These are phyloP conservation scores for Ganoderma resinaceum DNA, from an alignment of 1,284 basidiomycete genomes.

Conservation along the genomic window DNA sequence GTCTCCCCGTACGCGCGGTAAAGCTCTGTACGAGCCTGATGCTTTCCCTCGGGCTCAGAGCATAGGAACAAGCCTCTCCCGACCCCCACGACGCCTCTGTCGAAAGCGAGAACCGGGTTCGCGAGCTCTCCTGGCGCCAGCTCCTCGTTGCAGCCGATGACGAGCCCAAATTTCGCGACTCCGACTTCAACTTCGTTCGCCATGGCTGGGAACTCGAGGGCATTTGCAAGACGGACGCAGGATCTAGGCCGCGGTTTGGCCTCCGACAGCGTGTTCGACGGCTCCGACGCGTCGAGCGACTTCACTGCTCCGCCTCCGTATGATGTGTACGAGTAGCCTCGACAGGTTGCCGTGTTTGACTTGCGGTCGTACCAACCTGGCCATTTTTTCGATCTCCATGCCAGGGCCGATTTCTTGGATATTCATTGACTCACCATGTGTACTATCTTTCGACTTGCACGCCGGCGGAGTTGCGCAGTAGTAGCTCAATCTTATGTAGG, in stretches of 20 bases:
- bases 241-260: not conserved
- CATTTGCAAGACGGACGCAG: not conserved
- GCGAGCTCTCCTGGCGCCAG: not conserved
- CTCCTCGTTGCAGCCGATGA: not conserved
- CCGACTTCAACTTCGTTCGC: not conserved
- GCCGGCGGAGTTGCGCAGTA: no score
- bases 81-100: not conserved
- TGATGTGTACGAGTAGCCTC: not conserved
- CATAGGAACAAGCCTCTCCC: slow-evolving; percentile 4
- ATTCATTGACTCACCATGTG: no score
- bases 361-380: no score
- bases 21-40: not conserved
- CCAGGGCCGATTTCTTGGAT: no score
- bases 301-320: not conserved
- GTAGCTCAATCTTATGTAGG: no score
- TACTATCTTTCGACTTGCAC: no score
- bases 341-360: not conserved
- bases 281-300: not conserved
- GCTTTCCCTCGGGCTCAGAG: not conserved
- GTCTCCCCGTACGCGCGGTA: not conserved
- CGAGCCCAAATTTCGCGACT: not conserved
- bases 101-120: not conserved
- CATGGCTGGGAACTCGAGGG: no score
- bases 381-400: no score
- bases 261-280: not conserved